Evolutionary conservation across 441 rosid species (phyloP).

Genomic region (Breynia disticha): DNA sequence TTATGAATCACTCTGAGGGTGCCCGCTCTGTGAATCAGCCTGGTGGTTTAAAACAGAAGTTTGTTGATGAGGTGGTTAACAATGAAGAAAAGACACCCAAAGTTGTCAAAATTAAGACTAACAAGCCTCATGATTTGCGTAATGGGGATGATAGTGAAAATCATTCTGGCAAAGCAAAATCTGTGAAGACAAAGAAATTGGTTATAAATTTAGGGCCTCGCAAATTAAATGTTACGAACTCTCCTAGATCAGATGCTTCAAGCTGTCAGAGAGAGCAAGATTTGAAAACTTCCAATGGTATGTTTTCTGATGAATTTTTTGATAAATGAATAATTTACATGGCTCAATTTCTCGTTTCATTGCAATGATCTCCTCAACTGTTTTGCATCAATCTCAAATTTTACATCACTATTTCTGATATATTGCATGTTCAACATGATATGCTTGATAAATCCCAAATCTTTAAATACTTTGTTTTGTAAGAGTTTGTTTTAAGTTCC

Average conservation of each 20-base stretch:
- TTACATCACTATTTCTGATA: too few species aligned
- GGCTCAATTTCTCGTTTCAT: too few species aligned
- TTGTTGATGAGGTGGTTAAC: slow-evolving; percentile 80
- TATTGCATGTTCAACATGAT: too few species aligned
- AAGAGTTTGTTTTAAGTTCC: too few species aligned
- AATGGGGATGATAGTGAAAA: slow-evolving; percentile 55
- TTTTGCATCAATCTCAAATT: too few species aligned
- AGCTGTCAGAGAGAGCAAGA: slow-evolving; percentile 59
- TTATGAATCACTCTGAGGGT: slow-evolving; percentile 21
- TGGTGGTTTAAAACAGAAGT: slow-evolving; percentile 65
- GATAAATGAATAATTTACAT: too few species aligned
- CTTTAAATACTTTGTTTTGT: too few species aligned
- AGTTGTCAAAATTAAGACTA: slow-evolving; percentile 55
- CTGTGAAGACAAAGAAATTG: slow-evolving; percentile 69
- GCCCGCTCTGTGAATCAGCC: slow-evolving; percentile 53
- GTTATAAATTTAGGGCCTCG: slow-evolving; percentile 87
- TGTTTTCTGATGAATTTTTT: slow-evolving; percentile 10
- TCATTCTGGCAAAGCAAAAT: slow-evolving; percentile 43
- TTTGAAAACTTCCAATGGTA: slow-evolving; percentile 53
- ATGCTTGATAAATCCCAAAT: too few species aligned
- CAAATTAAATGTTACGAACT: slow-evolving; percentile 61
- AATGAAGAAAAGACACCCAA: slow-evolving; percentile 63
- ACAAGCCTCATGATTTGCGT: slow-evolving; percentile 49
- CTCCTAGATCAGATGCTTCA: slow-evolving; percentile 63
- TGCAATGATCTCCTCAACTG: too few species aligned